Conservation (phyloP, 2,329 filamentous ascomycete species). For the Torrubiellomyces zombiae region DNA sequence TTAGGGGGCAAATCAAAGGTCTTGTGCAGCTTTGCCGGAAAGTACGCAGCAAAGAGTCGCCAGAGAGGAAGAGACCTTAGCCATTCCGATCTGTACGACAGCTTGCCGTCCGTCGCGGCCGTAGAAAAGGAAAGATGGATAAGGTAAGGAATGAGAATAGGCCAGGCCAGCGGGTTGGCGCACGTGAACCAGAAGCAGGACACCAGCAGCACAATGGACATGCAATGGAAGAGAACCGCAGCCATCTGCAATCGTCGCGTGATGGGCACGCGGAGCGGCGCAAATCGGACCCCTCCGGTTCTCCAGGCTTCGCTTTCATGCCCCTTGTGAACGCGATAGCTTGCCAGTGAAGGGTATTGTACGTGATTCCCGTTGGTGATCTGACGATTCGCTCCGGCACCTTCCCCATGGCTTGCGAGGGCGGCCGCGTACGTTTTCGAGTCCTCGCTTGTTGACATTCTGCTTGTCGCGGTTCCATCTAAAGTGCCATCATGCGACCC, state of each 20-base stretch:
- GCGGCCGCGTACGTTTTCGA: constrained; percentile 8
- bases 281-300: constrained; percentile 56
- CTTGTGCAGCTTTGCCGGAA: constrained; percentile 75
- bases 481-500: constrained; percentile 1
- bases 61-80: constrained; percentile 61
- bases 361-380: constrained; percentile 4
- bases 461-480: neutral
- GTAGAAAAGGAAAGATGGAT: constrained; percentile 71
- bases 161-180: constrained; percentile 85
- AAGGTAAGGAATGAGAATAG: constrained; percentile 57
- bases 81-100: constrained; percentile 58
- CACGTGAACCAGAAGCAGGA: constrained; percentile 82
- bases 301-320: constrained; percentile 17
- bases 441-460: constrained; percentile 1
- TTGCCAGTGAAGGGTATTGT: constrained; percentile 14
- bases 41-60: constrained; percentile 85
- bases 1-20: constrained; percentile 63
- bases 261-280: constrained; percentile 59
- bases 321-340: constrained; percentile 4
- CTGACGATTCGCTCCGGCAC: no score
- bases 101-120: constrained; percentile 56
- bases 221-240: constrained; percentile 57
- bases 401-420: no score
- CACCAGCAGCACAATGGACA: constrained; percentile 52
- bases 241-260: constrained; percentile 61